Evolutionary conservation across 2,329 filamentous ascomycete species (phyloP).

Genomic region (Pyrenophora graminea): DNA sequence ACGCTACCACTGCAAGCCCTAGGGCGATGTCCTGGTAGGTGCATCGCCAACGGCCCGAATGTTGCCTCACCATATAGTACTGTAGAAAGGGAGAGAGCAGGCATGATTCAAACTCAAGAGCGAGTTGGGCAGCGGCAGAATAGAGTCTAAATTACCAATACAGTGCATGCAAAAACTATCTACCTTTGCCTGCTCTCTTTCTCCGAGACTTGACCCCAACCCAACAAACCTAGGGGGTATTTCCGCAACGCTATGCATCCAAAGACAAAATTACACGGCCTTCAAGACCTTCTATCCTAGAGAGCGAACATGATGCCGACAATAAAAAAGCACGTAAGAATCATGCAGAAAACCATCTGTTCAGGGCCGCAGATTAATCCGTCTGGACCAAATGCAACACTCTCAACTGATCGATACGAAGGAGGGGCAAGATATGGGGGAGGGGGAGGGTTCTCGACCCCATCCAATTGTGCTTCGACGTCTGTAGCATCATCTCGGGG

Average conservation of each 20-base stretch:
- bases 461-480: slow-evolving; percentile 4
- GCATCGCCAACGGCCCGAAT: no score
- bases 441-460: neutral
- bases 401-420: neutral
- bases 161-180: neutral
- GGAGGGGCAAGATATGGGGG: neutral
- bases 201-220: slow-evolving; percentile 1
- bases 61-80: neutral
- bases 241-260: slow-evolving; percentile 20
- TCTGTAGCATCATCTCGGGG: slow-evolving; percentile 4
- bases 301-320: slow-evolving; percentile 6
- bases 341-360: neutral
- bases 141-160: slow-evolving; percentile 8
- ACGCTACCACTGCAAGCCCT: no score
- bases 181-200: neutral
- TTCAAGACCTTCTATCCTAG: slow-evolving; percentile 2
- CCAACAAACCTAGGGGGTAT: slow-evolving; percentile 11
- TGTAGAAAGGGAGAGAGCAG: neutral
- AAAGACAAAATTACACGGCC: slow-evolving; percentile 1
- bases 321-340: slow-evolving; percentile 3
- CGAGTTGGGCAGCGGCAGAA: neutral
- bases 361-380: neutral
- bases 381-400: neutral
- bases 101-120: no score
- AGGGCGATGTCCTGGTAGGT: no score